These are phyloP conservation scores for Rehmannia glutinosa DNA, from an alignment of 257 asterid species.

Conservation along the genomic window DNA sequence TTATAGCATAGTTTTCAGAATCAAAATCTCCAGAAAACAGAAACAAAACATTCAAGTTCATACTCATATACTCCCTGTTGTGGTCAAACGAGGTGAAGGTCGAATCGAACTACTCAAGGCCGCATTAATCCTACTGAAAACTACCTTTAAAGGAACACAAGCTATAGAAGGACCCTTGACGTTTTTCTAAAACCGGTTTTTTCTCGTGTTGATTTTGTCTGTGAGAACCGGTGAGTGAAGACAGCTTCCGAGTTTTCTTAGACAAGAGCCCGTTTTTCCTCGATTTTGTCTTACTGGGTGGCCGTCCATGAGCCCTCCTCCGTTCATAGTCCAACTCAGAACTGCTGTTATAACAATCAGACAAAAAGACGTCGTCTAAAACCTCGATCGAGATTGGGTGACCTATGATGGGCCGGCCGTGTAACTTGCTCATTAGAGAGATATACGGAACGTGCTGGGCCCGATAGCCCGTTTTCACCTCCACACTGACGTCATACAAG, in stretches of 20 bases:
- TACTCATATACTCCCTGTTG: constrained; percentile 22
- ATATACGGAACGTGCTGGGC: constrained; percentile 72
- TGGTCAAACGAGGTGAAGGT: constrained; percentile 27
- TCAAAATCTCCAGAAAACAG: constrained; percentile 21
- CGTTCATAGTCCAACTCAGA: constrained; percentile 35
- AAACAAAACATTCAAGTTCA: background rate
- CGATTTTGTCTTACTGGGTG: constrained; percentile 26
- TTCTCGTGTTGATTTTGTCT: constrained; percentile 31
- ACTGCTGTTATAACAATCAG: constrained; percentile 51
- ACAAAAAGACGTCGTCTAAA: constrained; percentile 45
- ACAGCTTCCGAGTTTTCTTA: constrained; percentile 70
- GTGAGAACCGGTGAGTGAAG: constrained; percentile 54
- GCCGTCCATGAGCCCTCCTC: constrained; percentile 23
- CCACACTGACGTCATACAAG: constrained; percentile 58
- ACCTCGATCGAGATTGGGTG: constrained; percentile 69
- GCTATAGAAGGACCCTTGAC: constrained; percentile 61
- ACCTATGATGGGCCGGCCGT: constrained; percentile 65
- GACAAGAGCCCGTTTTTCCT: constrained; percentile 40
- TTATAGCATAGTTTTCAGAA: background rate
- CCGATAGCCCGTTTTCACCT: constrained; percentile 52
- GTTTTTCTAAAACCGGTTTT: constrained; percentile 41
- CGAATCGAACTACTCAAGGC: constrained; percentile 43
- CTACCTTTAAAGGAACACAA: constrained; percentile 68
- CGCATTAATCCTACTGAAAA: constrained; percentile 62
- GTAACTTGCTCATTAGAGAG: constrained; percentile 72